These are phyloP conservation scores for Kazachstania sp. DNA, from an alignment of 1,139 yeast genomes.

Conservation along the genomic window DNA sequence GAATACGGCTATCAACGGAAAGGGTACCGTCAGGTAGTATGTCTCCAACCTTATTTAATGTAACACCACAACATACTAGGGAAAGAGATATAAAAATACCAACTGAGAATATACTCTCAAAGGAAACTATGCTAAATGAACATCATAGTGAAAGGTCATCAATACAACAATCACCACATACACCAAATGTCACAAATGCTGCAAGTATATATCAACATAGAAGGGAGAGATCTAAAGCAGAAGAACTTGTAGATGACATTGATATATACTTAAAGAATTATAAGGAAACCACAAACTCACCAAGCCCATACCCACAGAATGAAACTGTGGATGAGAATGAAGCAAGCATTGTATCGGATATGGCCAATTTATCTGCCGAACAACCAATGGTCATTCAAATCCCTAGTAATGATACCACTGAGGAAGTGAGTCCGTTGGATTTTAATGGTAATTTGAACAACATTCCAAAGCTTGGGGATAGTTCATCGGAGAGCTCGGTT, in stretches of 20 bases:
- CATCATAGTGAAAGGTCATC: not conserved
- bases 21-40: not conserved
- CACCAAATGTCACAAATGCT: not conserved
- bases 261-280: conserved; percentile 21
- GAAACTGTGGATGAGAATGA: not conserved
- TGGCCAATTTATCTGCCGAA: not conserved
- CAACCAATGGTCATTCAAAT: not conserved
- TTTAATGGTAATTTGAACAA: not conserved
- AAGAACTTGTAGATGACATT: conserved; percentile 29
- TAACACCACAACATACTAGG: not conserved
- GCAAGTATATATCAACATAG: conserved; percentile 12
- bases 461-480: not conserved
- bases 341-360: not conserved
- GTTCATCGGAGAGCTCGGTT: not conserved
- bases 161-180: not conserved
- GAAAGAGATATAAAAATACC: not conserved
- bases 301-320: not conserved
- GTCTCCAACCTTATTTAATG: not conserved
- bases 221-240: conserved; percentile 29
- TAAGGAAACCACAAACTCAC: conserved; percentile 1
- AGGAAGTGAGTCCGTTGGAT: not conserved
- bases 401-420: not conserved
- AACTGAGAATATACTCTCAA: not conserved
- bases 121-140: not conserved
- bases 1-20: conserved; percentile 2